phyloP scores from a whole-genome alignment of 352 stramenopile species.

The Lagenidium sp. region DNA sequence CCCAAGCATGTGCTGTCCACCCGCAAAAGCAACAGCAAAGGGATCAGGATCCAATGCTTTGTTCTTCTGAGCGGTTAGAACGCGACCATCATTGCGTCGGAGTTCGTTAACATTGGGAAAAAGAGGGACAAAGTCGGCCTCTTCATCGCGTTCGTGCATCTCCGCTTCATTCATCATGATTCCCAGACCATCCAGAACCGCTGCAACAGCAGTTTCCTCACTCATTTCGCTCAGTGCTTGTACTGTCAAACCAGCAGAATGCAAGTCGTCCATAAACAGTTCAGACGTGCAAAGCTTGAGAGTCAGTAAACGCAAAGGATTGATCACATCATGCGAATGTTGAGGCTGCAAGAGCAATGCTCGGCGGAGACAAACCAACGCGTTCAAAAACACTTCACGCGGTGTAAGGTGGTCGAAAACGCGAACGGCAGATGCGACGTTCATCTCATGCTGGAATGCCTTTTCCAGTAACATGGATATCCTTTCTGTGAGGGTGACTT shows the following conservation, averaged over 20 bases:
- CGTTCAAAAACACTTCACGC: conserved; percentile 70
- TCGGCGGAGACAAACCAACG: conserved; percentile 58
- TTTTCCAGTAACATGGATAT: conserved; percentile 47
- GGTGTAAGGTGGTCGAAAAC: conserved; percentile 61
- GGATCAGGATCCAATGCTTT: conserved; percentile 6
- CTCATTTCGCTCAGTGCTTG: conserved; percentile 45
- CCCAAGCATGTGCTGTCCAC: too few species aligned
- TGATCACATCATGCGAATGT: conserved; percentile 19
- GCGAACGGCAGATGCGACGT: conserved; percentile 38
- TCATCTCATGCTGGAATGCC: conserved; percentile 76
- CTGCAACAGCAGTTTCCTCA: conserved; percentile 43
- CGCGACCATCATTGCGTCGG: conserved; percentile 3
- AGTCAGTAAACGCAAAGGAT: conserved; percentile 38
- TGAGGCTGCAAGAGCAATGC: conserved; percentile 44
- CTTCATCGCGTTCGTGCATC: conserved; percentile 62
- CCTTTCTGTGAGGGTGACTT: conserved; percentile 32
- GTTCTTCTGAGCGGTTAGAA: neutral
- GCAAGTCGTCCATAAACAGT: conserved; percentile 59
- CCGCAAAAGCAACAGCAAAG: conserved; percentile 14
- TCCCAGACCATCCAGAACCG: conserved; percentile 46
- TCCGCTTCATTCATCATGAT: conserved; percentile 60
- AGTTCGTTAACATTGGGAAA: conserved; percentile 61
- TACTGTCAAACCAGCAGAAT: conserved; percentile 33
- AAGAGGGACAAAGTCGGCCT: conserved; percentile 51
- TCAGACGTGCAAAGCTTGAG: conserved; percentile 69